Base-by-base conservation (phyloP, 441 rosid species). In the Eutrema salsugineum region DNA sequence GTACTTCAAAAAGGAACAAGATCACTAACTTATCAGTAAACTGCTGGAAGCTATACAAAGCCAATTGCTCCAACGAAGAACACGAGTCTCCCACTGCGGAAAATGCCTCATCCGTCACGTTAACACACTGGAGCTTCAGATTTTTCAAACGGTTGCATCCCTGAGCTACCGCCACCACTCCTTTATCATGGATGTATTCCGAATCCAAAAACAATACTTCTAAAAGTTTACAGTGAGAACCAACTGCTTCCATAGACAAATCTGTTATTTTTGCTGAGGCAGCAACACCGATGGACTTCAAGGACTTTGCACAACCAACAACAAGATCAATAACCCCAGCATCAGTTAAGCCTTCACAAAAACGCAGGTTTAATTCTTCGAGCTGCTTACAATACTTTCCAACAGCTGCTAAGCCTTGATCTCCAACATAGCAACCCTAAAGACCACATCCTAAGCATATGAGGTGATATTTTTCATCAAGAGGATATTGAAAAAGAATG, bases 391-490 rank as follows among this genome's bases (percentile, higher is more conserved):
- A 91, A 66, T 77, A 78, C 66, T 83, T 81, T 30, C 98, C 96
- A 70, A 89, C 87, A 46, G 89, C 88, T 66, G 83, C 81, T 70
- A 91, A 84, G 72, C 97, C 98, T 81, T 74, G 77, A 86, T 93
- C 93, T 63, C 97, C 98, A 79, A 87, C 81, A 81, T 81, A 91
- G 80, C 96, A 91, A 82, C 97, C 98, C 98, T 93, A 74, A 49
- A 77, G 59, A 76, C 11, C 55, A 76, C 66, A 70, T 48, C 60
- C 28, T 47, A 40, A 76, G 46, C 47, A 63, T 68, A 47, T 69
- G 38, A 68, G 70, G 62, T 68, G 27, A 40, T 66, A 6, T 16
- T 12, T 57, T 47, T 38, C 27, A 59, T 27, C 46, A 42, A 3
- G 27, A 24, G 27, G 27, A 22, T 22, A 22, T 22, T 22, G 24